Base-by-base conservation (phyloP, 75 land plant genomes). In the Sequoiadendron giganteum region DNA sequence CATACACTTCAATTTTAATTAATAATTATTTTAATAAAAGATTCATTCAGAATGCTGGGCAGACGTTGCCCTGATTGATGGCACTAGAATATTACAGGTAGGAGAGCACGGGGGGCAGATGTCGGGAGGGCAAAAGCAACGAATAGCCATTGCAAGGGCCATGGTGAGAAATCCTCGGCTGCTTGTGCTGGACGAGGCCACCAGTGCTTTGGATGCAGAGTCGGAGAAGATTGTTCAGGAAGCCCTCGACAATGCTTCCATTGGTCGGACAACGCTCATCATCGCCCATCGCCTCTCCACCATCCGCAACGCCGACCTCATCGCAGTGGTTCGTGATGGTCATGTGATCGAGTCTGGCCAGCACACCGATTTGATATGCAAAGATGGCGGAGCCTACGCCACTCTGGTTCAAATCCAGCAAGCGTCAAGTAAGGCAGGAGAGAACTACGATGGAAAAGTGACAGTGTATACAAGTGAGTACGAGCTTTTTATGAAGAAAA, bases 241-340 rank as follows among this genome's bases (percentile, higher is more conserved):
- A 34, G 90, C 91, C 6, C 90, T 90, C 30, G 91, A 90, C 10
- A 34, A 19, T 8, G 87, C 86, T 65, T 54, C 81, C 15, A 85
- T 90, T 19, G 91, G 91, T 8, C 89, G 91, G 8, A 90, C 91
- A 48, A 88, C 91, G 19, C 56, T 91, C 36, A 86, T 91, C 34
- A 84, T 91, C 28, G 87, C 92, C 15, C 92, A 91, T 85, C 88
- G 92, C 52, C 88, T 91, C 75, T 91, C 92, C 42, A 89, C 92
- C 36, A 85, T 91, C 48, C 61, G 88, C 70, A 87, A 87, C n/a
- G 90, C 90, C 36, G 86, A 91, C 82, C 19, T 55, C n/a, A 89
- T 91, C 18, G 88, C 92, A 38, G 92, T 91, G 79, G 61, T 91
- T 7, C 92, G 87, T 45, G 30, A 25, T 36, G 91, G 91, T 45